These are phyloP conservation scores for Auriculariales sp. DNA, from an alignment of 768 basidiomycete genomes.

Conservation along the genomic window DNA sequence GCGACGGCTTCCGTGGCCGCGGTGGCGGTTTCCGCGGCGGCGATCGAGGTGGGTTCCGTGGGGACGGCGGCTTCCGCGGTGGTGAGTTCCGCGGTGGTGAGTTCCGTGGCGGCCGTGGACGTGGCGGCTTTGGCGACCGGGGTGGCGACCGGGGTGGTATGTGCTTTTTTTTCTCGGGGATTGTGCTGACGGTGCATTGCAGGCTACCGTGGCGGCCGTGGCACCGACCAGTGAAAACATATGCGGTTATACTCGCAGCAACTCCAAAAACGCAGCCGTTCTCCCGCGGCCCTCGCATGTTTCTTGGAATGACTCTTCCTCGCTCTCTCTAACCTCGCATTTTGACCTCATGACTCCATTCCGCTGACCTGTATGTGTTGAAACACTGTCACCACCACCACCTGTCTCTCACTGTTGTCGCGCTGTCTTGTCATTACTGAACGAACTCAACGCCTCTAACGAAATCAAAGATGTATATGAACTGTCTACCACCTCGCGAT, in stretches of 20 bases:
- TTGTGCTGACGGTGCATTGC: neutral
- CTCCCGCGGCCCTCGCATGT: neutral
- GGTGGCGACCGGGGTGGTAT: neutral
- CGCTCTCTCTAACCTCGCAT: no score
- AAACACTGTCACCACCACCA: no score
- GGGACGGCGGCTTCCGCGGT: conserved; percentile 6
- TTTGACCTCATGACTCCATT: no score
- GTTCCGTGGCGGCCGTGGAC: conserved; percentile 10
- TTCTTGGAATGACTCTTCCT: neutral
- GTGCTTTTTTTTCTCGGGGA: neutral
- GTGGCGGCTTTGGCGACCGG: conserved; percentile 15
- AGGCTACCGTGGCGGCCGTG: neutral
- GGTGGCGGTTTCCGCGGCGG: conserved; percentile 25
- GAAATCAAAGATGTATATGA: no score
- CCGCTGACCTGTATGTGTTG: no score
- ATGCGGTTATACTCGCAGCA: neutral
- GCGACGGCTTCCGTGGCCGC: conserved; percentile 16
- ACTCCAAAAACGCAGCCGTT: neutral
- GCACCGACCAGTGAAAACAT: neutral
- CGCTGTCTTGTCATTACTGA: no score
- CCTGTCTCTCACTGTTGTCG: no score
- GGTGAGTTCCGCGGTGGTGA: conserved; percentile 5
- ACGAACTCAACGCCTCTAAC: no score
- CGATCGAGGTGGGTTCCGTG: conserved; percentile 18
- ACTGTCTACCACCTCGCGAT: no score